phyloP scores from a whole-genome alignment of 1,139 yeast genomes.

The Oligophagozyma castellii region DNA sequence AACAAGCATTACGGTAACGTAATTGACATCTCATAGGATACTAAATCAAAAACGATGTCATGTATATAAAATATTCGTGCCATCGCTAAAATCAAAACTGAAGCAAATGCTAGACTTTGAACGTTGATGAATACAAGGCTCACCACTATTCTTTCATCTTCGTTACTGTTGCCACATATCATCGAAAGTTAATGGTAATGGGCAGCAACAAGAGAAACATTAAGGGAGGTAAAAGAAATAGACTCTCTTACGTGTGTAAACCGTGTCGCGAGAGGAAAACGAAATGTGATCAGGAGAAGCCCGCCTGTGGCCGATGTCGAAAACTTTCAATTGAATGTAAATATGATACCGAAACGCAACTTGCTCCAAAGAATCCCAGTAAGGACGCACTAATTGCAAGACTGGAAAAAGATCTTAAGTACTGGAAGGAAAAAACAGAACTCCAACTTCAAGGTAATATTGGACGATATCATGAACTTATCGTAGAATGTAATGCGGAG shows the following conservation, averaged over 20 bases:
- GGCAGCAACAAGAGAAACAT: neutral
- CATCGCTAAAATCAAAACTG: no score
- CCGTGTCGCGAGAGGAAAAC: conserved; percentile 23
- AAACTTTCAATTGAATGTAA: conserved; percentile 17
- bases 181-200: no score
- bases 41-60: no score
- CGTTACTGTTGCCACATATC: no score
- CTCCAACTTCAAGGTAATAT: conserved; percentile 6
- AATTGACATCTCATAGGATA: no score
- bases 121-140: neutral
- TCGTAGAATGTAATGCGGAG: conserved; percentile 4
- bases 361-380: conserved; percentile 21
- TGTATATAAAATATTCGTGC: no score
- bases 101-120: no score
- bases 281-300: conserved; percentile 24
- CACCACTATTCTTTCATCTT: no score
- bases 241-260: conserved; percentile 24
- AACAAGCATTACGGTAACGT: no score
- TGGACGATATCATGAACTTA: conserved; percentile 4
- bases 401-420: conserved; percentile 19
- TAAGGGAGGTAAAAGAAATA: conserved; percentile 16
- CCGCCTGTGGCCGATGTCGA: conserved; percentile 20
- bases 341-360: conserved; percentile 21
- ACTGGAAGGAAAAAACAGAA: conserved; percentile 20
- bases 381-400: conserved; percentile 21